Conservation (phyloP, 495 filamentous ascomycete species). For the Pseudoneurospora amorphoporcata region DNA sequence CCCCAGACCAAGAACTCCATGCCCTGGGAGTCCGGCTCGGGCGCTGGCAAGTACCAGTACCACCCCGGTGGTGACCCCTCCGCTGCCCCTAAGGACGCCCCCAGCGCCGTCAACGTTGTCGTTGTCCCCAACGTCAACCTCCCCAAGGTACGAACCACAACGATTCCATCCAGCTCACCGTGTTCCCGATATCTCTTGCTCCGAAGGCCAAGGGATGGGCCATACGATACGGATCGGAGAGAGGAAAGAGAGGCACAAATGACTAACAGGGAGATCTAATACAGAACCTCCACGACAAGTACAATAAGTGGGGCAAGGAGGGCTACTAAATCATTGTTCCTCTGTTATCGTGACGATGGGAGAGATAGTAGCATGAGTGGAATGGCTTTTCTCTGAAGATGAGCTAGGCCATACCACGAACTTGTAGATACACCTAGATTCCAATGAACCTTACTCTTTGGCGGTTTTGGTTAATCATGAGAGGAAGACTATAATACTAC, state of each 20-base stretch:
- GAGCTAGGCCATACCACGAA: neutral
- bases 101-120: slow-evolving; percentile 87
- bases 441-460: neutral
- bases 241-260: neutral
- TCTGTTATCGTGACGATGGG: neutral
- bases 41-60: slow-evolving; percentile 74
- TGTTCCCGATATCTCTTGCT: neutral
- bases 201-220: neutral
- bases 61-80: slow-evolving; percentile 78
- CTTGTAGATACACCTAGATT: neutral
- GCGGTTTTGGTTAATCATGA: neutral
- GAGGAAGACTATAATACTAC: neutral
- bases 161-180: neutral
- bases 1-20: slow-evolving; percentile 62
- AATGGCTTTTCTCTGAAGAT: neutral
- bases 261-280: slow-evolving; percentile 12
- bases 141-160: slow-evolving; percentile 58
- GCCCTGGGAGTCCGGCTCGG: slow-evolving; percentile 72
- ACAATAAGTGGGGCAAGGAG: slow-evolving; percentile 99
- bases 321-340: slow-evolving; percentile 29
- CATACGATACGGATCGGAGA: neutral
- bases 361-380: neutral
- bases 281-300: slow-evolving; percentile 82
- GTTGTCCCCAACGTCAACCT: slow-evolving; percentile 86
- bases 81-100: slow-evolving; percentile 73